phyloP scores from a whole-genome alignment of 257 asterid species.

The Solanum ossicruentum region DNA sequence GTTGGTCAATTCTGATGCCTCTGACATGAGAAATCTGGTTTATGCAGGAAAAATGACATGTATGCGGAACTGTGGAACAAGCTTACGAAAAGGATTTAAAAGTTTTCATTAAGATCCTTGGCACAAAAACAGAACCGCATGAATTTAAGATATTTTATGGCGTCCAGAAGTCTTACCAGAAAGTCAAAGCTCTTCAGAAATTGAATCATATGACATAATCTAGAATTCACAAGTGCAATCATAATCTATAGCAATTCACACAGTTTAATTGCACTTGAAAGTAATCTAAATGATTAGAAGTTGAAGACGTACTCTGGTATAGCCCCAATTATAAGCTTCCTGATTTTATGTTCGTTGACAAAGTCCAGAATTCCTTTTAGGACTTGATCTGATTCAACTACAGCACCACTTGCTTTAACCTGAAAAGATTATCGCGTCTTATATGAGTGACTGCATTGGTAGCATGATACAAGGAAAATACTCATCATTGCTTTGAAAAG shows the following conservation, averaged over 20 bases:
- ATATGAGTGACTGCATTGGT: background rate
- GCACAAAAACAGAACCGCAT: background rate
- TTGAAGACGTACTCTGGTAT: conserved; percentile 50
- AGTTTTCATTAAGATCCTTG: background rate
- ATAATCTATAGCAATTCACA: background rate
- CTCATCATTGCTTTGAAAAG: background rate
- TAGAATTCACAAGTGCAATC: background rate
- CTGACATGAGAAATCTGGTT: background rate
- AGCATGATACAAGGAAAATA: background rate
- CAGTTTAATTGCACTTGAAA: background rate
- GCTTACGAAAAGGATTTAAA: background rate
- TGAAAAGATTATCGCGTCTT: conserved; percentile 11
- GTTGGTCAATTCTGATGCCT: background rate
- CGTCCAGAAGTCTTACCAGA: background rate
- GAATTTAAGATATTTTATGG: background rate
- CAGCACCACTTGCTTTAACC: conserved; percentile 53
- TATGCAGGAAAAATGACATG: background rate
- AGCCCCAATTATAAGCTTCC: conserved; percentile 70
- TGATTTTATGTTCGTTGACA: conserved; percentile 31
- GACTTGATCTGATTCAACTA: conserved; percentile 51
- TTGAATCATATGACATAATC: background rate
- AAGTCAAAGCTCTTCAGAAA: background rate
- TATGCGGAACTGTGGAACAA: background rate
- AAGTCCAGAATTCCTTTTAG: conserved; percentile 57
- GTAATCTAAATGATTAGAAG: conserved; percentile 2